phyloP scores from a whole-genome alignment of 108 stramenopile genomes.

The Pseudonitzschia multistriata region DNA sequence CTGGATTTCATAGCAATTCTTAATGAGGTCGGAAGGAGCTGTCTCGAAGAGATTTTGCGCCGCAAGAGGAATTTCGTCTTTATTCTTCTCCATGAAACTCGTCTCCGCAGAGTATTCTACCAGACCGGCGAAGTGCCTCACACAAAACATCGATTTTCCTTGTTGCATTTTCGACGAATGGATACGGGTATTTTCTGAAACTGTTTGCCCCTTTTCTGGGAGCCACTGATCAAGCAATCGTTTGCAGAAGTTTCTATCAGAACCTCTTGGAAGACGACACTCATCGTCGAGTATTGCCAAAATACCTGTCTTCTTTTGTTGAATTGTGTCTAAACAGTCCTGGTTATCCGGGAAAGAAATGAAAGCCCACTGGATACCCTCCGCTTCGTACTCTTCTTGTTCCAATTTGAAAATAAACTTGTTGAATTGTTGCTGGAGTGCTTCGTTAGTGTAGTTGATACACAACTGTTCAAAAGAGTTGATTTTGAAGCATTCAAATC shows the following conservation, averaged over 20 bases:
- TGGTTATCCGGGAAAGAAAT: slow-evolving; percentile 97
- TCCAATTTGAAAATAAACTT: slow-evolving; percentile 99
- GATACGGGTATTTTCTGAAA: slow-evolving; percentile 82
- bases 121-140: slow-evolving; percentile 95
- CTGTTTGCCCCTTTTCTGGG: slow-evolving; percentile 66
- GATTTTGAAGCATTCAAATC: slow-evolving; percentile 97
- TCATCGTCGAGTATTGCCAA: slow-evolving; percentile 94
- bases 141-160: slow-evolving; percentile 73
- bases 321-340: slow-evolving; percentile 97
- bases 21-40: slow-evolving; percentile 71
- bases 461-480: slow-evolving; percentile 99
- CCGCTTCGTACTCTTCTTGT: slow-evolving; percentile 94
- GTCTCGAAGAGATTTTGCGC: slow-evolving; percentile 87
- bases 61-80: slow-evolving; percentile 92
- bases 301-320: slow-evolving; percentile 87
- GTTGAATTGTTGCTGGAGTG: slow-evolving; percentile 99
- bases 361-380: slow-evolving; percentile 86
- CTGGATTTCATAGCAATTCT: slow-evolving; percentile 74
- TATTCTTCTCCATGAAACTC: slow-evolving; percentile 97
- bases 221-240: slow-evolving; percentile 80
- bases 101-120: slow-evolving; percentile 91
- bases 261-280: slow-evolving; percentile 80
- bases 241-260: slow-evolving; percentile 80
- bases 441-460: slow-evolving; percentile 99
- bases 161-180: slow-evolving; percentile 75